Evolutionary conservation across 805 yeast genomes (phyloP).

Genomic region (Zygoascus flipseniorum): DNA sequence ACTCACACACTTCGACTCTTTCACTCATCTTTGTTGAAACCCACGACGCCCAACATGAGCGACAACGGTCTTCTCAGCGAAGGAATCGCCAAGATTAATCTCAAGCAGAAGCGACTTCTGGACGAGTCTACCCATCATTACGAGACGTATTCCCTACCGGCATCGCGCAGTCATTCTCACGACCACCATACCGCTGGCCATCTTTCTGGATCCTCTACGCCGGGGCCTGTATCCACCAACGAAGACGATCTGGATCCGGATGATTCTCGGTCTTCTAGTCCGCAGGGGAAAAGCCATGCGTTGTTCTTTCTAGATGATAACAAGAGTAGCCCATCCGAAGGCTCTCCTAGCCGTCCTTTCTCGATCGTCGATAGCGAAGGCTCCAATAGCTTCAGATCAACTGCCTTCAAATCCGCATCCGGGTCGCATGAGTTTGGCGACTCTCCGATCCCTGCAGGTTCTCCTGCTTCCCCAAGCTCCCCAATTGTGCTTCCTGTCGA

Average conservation of each 20-base stretch:
- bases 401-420: not conserved
- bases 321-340: not conserved
- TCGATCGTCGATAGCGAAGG: not conserved
- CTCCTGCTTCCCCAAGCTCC: slow-evolving; percentile 13
- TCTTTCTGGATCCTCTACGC: not conserved
- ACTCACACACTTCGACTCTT: not conserved
- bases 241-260: not conserved
- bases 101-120: slow-evolving; percentile 20
- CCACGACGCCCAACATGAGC: not conserved
- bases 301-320: not conserved
- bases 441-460: not conserved
- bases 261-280: not conserved
- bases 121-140: slow-evolving; percentile 23
- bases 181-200: not conserved
- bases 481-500: slow-evolving; percentile 4
- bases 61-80: not conserved
- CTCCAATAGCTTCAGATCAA: not conserved
- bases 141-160: slow-evolving; percentile 26
- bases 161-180: slow-evolving; percentile 18
- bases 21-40: not conserved
- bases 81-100: not conserved
- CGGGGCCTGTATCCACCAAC: not conserved
- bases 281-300: not conserved
- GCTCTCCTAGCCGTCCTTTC: not conserved
- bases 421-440: not conserved